Conservation (phyloP, 1,284 basidiomycete genomes). For the Naganishia albida region DNA sequence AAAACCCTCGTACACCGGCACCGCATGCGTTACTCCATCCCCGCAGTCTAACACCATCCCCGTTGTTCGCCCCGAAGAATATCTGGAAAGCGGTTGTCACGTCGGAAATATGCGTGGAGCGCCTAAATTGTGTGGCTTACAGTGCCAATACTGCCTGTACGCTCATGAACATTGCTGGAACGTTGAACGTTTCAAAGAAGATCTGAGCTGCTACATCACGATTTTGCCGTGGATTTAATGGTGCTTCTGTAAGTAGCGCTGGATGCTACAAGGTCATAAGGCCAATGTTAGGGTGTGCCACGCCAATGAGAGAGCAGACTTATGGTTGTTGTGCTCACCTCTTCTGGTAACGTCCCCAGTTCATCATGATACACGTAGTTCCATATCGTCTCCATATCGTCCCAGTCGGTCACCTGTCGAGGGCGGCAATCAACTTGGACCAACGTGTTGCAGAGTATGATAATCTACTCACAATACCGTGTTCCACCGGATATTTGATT, state of each 20-base stretch:
- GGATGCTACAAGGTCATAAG: slow-evolving; percentile 68
- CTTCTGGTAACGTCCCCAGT: slow-evolving; percentile 88
- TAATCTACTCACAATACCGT: slow-evolving; percentile 66
- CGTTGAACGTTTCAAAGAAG: slow-evolving; percentile 99
- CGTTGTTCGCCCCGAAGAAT: slow-evolving; percentile 98
- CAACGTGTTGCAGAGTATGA: background rate
- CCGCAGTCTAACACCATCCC: slow-evolving; percentile 98
- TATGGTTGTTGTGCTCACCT: slow-evolving; percentile 61
- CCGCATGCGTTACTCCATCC: slow-evolving; percentile 97
- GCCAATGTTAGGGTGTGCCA: background rate
- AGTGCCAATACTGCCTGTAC: slow-evolving; percentile 96
- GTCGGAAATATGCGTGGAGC: background rate
- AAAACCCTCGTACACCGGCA: slow-evolving; percentile 98
- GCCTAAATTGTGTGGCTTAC: slow-evolving; percentile 58
- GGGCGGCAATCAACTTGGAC: background rate
- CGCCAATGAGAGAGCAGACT: background rate
- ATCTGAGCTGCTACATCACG: slow-evolving; percentile 94
- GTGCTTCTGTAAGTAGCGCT: slow-evolving; percentile 90
- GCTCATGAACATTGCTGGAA: slow-evolving; percentile 93
- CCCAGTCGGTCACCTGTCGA: slow-evolving; percentile 77
- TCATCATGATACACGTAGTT: slow-evolving; percentile 94
- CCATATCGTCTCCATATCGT: slow-evolving; percentile 99
- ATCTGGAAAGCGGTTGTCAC: slow-evolving; percentile 60
- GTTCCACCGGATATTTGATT: slow-evolving; percentile 98
- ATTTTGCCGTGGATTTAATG: slow-evolving; percentile 90